phyloP scores from a whole-genome alignment of 2,329 filamentous ascomycete genomes.

The Talaromyces marneffei region DNA sequence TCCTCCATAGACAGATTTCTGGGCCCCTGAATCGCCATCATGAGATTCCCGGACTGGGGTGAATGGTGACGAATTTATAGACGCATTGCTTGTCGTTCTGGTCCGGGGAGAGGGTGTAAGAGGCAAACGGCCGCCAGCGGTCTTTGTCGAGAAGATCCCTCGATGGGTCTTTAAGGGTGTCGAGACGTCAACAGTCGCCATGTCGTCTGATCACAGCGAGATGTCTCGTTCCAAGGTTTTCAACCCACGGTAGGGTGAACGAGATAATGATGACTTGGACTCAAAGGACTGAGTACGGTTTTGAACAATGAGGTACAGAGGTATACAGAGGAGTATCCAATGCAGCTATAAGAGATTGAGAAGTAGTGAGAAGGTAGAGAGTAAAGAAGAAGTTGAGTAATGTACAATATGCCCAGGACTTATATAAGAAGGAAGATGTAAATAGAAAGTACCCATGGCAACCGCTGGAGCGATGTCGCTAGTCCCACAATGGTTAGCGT shows the following conservation, averaged over 20 bases:
- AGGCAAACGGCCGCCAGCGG: slow-evolving; percentile 90
- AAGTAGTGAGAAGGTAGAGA: slow-evolving; percentile 20
- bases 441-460: slow-evolving; percentile 40
- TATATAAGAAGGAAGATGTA: slow-evolving; percentile 21
- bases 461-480: slow-evolving; percentile 25
- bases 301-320: slow-evolving; percentile 22
- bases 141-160: slow-evolving; percentile 84
- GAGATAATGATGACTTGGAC: slow-evolving; percentile 33
- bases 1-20: slow-evolving; percentile 69
- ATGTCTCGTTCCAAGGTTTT: not conserved
- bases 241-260: slow-evolving; percentile 22
- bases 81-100: slow-evolving; percentile 46
- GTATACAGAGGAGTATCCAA: slow-evolving; percentile 25
- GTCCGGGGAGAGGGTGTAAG: slow-evolving; percentile 82
- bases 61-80: slow-evolving; percentile 65
- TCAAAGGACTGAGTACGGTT: slow-evolving; percentile 16
- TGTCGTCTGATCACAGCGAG: slow-evolving; percentile 36
- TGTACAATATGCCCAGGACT: slow-evolving; percentile 14
- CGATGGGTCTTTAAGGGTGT: slow-evolving; percentile 94
- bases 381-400: slow-evolving; percentile 17
- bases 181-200: slow-evolving; percentile 78
- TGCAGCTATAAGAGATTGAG: slow-evolving; percentile 27
- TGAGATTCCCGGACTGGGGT: slow-evolving; percentile 62
- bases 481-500: slow-evolving; percentile 36
- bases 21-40: slow-evolving; percentile 50